Base-by-base conservation (phyloP, 805 yeast genomes). In the Pichia nanzhaoensis region DNA sequence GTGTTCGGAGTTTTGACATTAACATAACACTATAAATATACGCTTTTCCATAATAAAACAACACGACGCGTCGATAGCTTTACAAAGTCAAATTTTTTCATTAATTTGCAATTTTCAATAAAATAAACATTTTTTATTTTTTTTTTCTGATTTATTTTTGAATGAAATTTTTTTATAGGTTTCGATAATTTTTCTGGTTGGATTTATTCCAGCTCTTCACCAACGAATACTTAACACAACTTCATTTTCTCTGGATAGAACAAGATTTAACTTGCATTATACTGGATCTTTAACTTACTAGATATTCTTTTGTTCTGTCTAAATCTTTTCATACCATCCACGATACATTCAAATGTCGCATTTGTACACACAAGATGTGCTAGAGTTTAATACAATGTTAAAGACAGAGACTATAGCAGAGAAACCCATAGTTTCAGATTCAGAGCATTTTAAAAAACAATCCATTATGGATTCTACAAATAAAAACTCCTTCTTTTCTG, bases 331-430 rank as follows among this genome's bases (percentile, higher is more conserved):
- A 30, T 13, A 5, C n/a, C 10, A 34, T 14, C 37, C 5, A 9
- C 10, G n/a, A 34, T 16, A 34, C 14, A 17, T 31, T 8, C 17
- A 38, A 19, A 39, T 44, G 43, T 35, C 47, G 18, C 43, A 44
- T 27, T 5, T 34, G 21, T 13, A 27, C 2, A 10, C 43, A 17
- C 32, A 44, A 14, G 42, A 44, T 34, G 37, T 39, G 1, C 37
- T 39, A n/a, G 43, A 34, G 14, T 20, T 44, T 20, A 19, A 42
- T 20, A 28, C 17, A 16, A 12, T 42, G 31, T 20, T 42, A 32
- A 19, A 41, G 33, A 5, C 24, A 3, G 16, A 24, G 19, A 5
- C 31, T 14, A 13, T n/a, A n/a, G 22, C 13, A 9, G 5, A 33
- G 21, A 33, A 44, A 9, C 6, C 35, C 3, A 17, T 28, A 9